Evolutionary conservation across 306 rosid species (phyloP), one percentile per base, ranked within the genome.

Genomic region (Geum urbanum): DNA sequence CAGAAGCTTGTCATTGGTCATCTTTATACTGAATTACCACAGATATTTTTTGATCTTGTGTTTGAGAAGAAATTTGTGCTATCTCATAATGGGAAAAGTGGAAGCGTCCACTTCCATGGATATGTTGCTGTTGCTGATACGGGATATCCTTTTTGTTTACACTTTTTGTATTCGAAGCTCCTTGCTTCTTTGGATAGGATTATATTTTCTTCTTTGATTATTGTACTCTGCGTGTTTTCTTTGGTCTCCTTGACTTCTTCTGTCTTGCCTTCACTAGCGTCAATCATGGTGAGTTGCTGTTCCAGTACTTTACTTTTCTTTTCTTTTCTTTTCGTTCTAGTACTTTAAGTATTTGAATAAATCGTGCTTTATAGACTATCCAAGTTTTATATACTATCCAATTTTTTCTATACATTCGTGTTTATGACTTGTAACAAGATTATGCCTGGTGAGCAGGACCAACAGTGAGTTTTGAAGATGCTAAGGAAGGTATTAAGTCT

Each of bases 71-170:
- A 81, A 57, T 87, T 90, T 75, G 85, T 82, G 87, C 76, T 90
- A 67, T 87, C 95, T 48, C 91, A 90, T 71, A 86, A 72, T 77
- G 75, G 86, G 82, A 81, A 87, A 84, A 74, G 78, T 74, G 91
- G 95, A 66, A 84, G 95, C n/a, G 80, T 90, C 57, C 77, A 77
- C 82, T 81, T 87, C 69, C 64, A 70, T 5, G 95, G 95, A 79
- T 86, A 77, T 67, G 27, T 24, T 24, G 27, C 27, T 24, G 74
- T 22, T 57, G 63, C 63, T 57, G 5, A 57, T 27, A 20, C 47
- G 58, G 69, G 67, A 74, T 89, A 86, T 86, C 87, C 92, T 89
- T 79, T 81, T 54, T 65, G 63, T 59, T 69, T 20, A 43, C 9
- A n/a, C 47, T 61, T 51, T 60, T 48, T 19, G 9, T 53, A 15